Evolutionary conservation across 352 stramenopile genomes (phyloP), one percentile per base, ranked within the genome.

Genomic region (Phytophthora lateralis): DNA sequence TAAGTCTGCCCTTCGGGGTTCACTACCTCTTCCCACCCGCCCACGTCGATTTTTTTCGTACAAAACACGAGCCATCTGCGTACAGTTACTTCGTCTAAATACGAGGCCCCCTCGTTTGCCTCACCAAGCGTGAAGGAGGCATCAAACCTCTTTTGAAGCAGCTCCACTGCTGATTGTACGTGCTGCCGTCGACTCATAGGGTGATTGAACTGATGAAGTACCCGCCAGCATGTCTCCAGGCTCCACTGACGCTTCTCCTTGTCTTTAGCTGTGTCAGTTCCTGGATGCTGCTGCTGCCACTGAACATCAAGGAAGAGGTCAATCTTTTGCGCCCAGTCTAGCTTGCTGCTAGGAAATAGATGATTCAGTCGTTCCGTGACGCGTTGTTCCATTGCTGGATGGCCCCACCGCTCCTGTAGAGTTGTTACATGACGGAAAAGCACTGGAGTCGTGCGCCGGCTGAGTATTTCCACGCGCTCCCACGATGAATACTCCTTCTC

Each of bases 1-100:
- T 88, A 91, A 46, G 61, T 63, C 11, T 85, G 71, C 6, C 76
- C 76, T 24, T 48, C 46, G 0, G 60, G 34, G 43, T 88, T 76
- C 1, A 73, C 53, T 9, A 83, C 46, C 37, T 90, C 76, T 45
- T 90, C 75, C 82, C 84, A 91, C 6, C 78, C 83, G 2, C 56
- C 49, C 53, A 82, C 71, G 20, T 80, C 75, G 2, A 82, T 65
- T 47, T 77, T 82, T n/a, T 68, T 65, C 5, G 80, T 62, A 37
- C 74, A 78, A 38, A 73, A 63, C 6, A 73, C 18, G 21, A 83
- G 51, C 80, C 80, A 90, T 18, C 39, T 21, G 4, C 63, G 60
- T 5, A 82, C 49, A 0, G 63, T 71, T n/a, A 30, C 44, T 63
- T 76, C 70, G 35, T 71, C 56, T 11, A 82, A 20, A 3, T 29